A percentile compares a stretch with the other conserved stretches of the same genome.
Evolutionary conservation across 106 monocot genomes (phyloP).

Genomic region (Acorus calamus): DNA sequence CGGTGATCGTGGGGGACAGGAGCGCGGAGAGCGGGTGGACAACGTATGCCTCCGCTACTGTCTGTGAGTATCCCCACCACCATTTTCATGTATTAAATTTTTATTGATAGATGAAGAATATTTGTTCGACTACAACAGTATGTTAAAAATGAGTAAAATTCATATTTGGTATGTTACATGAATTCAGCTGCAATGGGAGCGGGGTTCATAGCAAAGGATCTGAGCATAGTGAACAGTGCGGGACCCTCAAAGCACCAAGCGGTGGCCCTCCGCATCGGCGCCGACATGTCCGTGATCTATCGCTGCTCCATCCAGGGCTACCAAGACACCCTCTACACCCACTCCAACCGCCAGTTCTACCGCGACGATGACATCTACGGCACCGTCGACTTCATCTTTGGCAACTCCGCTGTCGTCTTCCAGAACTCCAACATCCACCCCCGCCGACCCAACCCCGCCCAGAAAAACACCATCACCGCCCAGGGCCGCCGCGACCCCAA

Average conservation of each 20-base stretch:
- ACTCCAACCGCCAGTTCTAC: constrained; percentile 1
- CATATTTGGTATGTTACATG: no score
- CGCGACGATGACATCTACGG: constrained; percentile 5
- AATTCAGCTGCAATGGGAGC: not conserved
- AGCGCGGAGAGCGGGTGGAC: constrained; percentile 35
- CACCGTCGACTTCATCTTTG: constrained; percentile 12
- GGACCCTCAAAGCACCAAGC: constrained; percentile 9
- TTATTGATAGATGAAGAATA: no score
- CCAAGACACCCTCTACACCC: constrained; percentile 9
- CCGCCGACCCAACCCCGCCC: not conserved
- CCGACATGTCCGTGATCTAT: constrained; percentile 2
- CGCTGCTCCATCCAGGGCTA: constrained; percentile 1
- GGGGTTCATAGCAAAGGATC: constrained; percentile 2
- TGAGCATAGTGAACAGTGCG: not conserved
- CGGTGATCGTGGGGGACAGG: constrained; percentile 42
- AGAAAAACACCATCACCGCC: constrained; percentile 3
- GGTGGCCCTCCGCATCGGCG: not conserved
- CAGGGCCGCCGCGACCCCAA: constrained; percentile 3
- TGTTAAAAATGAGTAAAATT: no score
- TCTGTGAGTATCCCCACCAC: constrained; percentile 35
- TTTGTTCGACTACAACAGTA: no score
- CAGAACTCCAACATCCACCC: constrained; percentile 6
- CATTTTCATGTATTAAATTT: no score
- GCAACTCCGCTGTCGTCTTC: not conserved
- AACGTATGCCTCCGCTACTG: constrained; percentile 70